Base-by-base conservation (phyloP, 495 filamentous ascomycete species). In the Lentithecium fluviatile region DNA sequence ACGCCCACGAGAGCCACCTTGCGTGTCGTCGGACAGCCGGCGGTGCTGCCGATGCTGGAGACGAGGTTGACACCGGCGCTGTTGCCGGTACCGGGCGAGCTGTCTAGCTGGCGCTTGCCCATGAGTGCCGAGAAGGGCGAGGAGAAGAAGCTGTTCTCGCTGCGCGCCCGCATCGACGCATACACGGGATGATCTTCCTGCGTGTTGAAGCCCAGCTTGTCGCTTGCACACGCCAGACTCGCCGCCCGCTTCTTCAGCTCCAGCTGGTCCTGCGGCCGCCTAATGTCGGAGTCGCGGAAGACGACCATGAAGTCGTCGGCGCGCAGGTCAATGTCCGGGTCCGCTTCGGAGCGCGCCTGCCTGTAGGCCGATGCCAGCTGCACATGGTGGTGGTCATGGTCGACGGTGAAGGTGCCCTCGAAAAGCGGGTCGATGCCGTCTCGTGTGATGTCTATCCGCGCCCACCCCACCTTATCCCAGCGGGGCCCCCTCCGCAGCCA, bases 1-100 rank as follows among this genome's bases (percentile, higher is more conserved):
- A 98, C 86, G 12, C 94, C 94, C 21, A 98, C 85, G 58, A 97
- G 75, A 6, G 95, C 94, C 32, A 98, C 90, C 73, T 88, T 91
- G 56, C 90, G 84, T 5, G 90, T 93, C 6, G 79, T 85, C 43
- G 95, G 95, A 69, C 94, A 98, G 46, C 94, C 94, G 11, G 73
- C 70, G 0, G 86, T 88, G 45, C 82, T 83, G 25, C 93, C 94
- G 67, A 98, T 96, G n/a, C 82, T 90, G 24, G 74, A 80, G 29
- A 79, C 80, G 58, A 97, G 75, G 66, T 97, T 96, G 53, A 95
- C 89, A 61, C 89, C 88, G 24, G 85, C 92, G 47, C 84, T 83
- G 69, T 91, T 95, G 40, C 91, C 91, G 19, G 83, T 82, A 1
- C 81, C 77, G 1, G 82, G 52, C 29, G 52, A 68, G 34, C 80